Evolutionary conservation across 2,329 filamentous ascomycete genomes (phyloP), one percentile per base, ranked within the genome.

Genomic region (Aphanoascus verrucosus): DNA sequence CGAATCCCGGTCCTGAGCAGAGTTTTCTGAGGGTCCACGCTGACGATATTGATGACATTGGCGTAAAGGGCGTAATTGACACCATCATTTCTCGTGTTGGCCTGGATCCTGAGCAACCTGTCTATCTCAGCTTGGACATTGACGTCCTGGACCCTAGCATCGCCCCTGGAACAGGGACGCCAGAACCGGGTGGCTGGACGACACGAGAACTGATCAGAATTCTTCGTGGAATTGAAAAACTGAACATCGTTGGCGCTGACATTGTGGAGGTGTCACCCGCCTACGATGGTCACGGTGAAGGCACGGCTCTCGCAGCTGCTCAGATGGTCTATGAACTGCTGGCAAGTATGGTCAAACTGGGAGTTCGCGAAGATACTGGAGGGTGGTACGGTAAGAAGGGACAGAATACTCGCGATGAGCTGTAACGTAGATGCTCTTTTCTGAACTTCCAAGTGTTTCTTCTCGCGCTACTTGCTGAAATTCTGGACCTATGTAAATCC

Each of bases 121-220:
- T 94, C 1, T 94, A 94, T 64, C 72, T 94, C 8, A 85, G 80
- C 35, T 79, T 91, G 14, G 86, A 91, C 63, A 90, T 90, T 60
- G 86, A 91, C 67, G 85, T 90, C 0, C 74, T 91, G 45, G 86
- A 91, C 65, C 86, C 86, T 0, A 83, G 79, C 32, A 72, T 82
- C 6, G 70, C 71, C 0, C 87, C 88, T 0, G 87, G 85, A 1
- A 94, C 88, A 0, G 90, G 89, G 1, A 95, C 89, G 0, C 89
- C 89, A 0, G 89, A 94, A 72, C 85, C 88, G 0, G 89, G 90
- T 54, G 89, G 89, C 37, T 95, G 89, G 89, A 93, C 87, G 5
- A 94, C 86, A 17, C 76, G 89, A 49, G 90, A 95, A 73, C 74
- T 95, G 61, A 91, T 94, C 58, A 76, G 85, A 11, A 88, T 95